A percentile compares a stretch with the other conserved stretches of the same genome.
Conservation (phyloP, 139 green algal species). For the Chlorella sp. region DNA sequence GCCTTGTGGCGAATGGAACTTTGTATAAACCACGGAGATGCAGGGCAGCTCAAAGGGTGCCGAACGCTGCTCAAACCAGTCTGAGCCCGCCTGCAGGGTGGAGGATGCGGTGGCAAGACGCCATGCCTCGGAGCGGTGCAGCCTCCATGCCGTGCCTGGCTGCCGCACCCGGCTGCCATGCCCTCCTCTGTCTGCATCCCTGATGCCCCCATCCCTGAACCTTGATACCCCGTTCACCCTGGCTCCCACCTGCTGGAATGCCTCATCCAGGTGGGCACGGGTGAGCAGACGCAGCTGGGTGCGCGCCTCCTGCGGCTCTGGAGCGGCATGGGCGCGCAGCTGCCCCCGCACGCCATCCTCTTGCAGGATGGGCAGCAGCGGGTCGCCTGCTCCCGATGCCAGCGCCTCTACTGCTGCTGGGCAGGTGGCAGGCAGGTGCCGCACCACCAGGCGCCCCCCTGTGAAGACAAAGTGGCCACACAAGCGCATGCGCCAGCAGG, state of each 20-base stretch:
- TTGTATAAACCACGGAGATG: not conserved
- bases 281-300: not conserved
- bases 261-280: not conserved
- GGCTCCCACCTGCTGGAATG: not conserved
- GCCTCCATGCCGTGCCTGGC: too few relatives aligned
- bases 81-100: not conserved
- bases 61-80: not conserved
- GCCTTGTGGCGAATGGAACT: not conserved
- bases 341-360: not conserved
- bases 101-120: too few relatives aligned
- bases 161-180: too few relatives aligned
- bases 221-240: too few relatives aligned
- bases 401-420: not conserved
- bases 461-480: not conserved
- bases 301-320: not conserved
- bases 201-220: too few relatives aligned
- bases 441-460: not conserved
- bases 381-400: not conserved
- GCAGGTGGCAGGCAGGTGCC: not conserved
- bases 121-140: too few relatives aligned
- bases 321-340: not conserved
- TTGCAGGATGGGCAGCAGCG: not conserved
- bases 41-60: not conserved
- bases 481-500: not conserved
- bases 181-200: too few relatives aligned